Percentiles rank a stretch among this genome's conserved stretches.
These are phyloP conservation scores for Casuarina equisetifolia DNA, from an alignment of 306 rosid genomes.

Conservation along the genomic window DNA sequence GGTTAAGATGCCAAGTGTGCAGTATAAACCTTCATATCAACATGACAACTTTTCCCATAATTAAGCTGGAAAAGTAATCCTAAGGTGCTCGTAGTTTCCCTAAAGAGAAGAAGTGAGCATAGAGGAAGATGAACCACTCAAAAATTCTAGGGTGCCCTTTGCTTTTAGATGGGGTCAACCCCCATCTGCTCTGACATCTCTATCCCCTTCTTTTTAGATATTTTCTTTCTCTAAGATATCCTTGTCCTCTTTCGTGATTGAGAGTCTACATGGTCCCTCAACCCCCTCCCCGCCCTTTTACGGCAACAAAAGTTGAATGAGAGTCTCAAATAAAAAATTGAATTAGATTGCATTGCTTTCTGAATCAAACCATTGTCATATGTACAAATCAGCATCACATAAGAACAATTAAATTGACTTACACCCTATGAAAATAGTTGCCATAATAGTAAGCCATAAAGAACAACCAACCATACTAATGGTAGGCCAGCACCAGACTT, in stretches of 20 bases:
- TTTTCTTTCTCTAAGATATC: not conserved
- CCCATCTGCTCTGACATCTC: not conserved
- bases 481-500: slow-evolving; percentile 19
- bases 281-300: not conserved
- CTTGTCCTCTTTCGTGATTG: not conserved
- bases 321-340: slow-evolving; percentile 25
- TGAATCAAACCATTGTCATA: slow-evolving; percentile 18
- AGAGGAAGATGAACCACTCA: no score
- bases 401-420: slow-evolving; percentile 25
- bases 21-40: no score
- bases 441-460: slow-evolving; percentile 10
- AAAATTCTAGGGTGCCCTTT: no score
- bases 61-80: no score
- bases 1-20: not conserved
- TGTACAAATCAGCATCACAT: slow-evolving; percentile 32
- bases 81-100: no score
- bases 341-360: slow-evolving; percentile 28
- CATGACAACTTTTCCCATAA: no score
- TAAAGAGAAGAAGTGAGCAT: no score
- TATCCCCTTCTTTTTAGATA: not conserved
- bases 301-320: not conserved
- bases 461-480: slow-evolving; percentile 27
- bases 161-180: no score
- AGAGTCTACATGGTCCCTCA: slow-evolving; percentile 3
- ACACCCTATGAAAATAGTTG: slow-evolving; percentile 12